Conservation (phyloP, 441 rosid genomes). For the Populus trichocarpa region DNA sequence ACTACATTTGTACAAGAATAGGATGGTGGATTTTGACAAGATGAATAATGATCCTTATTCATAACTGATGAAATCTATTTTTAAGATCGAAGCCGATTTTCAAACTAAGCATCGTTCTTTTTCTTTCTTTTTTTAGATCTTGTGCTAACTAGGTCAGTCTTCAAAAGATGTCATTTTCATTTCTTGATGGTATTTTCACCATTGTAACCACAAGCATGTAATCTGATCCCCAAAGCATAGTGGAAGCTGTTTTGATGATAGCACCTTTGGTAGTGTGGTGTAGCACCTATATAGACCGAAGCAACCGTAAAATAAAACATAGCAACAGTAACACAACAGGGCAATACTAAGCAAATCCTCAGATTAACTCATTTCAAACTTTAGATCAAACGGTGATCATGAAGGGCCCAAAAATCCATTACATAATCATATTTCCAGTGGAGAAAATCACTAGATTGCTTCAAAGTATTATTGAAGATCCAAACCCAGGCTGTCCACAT, state of each 20-base stretch:
- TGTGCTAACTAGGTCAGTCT: not conserved
- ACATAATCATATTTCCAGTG: not conserved
- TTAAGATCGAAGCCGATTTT: not conserved
- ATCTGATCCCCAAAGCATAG: not conserved
- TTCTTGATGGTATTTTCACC: not conserved
- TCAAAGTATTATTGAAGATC: slow-evolving; percentile 14
- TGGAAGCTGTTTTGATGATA: not conserved
- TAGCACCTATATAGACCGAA: not conserved
- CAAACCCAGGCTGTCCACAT: not conserved
- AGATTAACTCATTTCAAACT: not conserved
- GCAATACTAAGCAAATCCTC: not conserved
- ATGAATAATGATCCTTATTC: slow-evolving; percentile 15
- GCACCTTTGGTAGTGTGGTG: not conserved
- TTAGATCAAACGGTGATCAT: not conserved
- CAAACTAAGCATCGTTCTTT: not conserved
- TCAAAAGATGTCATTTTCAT: not conserved
- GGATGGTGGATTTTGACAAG: slow-evolving; percentile 45
- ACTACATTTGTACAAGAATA: slow-evolving; percentile 46
- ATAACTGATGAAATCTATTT: not conserved
- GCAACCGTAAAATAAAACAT: too few relatives aligned
- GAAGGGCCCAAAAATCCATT: not conserved
- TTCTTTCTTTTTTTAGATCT: not conserved
- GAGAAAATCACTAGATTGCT: slow-evolving; percentile 1
- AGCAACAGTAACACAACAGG: not conserved
- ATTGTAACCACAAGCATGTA: not conserved